Percentiles rank a stretch among this genome's conserved stretches.
phyloP scores from a whole-genome alignment of 2,329 filamentous ascomycete genomes.

The Helicocarpus griseus region DNA sequence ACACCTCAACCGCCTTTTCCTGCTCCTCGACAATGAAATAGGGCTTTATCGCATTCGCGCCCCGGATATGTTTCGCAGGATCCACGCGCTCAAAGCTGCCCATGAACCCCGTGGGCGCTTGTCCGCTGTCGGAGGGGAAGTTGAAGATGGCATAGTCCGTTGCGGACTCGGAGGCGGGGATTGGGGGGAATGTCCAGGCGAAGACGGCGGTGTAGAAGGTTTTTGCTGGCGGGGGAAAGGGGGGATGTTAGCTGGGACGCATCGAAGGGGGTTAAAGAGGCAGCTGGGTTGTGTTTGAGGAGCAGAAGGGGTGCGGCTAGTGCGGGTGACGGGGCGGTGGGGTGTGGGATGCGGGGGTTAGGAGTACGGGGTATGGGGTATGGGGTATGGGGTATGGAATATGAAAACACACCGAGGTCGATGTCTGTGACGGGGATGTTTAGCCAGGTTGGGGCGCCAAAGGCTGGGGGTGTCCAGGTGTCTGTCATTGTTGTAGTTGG shows the following conservation, averaged over 20 bases:
- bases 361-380: not conserved
- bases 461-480: constrained; percentile 13
- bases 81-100: constrained; percentile 6
- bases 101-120: not conserved
- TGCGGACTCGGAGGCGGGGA: constrained; percentile 6
- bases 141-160: constrained; percentile 14
- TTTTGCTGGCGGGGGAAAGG: constrained; percentile 10
- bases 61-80: constrained; percentile 4
- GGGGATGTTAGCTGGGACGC: not conserved
- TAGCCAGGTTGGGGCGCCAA: constrained; percentile 17
- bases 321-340: not conserved
- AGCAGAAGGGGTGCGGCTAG: too few species aligned
- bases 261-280: too few species aligned
- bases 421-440: constrained; percentile 16
- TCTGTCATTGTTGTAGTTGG: not conserved
- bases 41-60: constrained; percentile 9
- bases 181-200: constrained; percentile 14
- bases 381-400: not conserved
- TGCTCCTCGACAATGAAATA: constrained; percentile 18
- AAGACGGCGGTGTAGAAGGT: constrained; percentile 17
- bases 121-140: constrained; percentile 11
- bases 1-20: constrained; percentile 11
- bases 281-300: too few species aligned
- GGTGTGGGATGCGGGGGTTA: not conserved
- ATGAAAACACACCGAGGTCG: constrained; percentile 10